Evolutionary conservation across 1,284 basidiomycete species (phyloP), one percentile per base, ranked within the genome.

Genomic region (Ustilago cynodontis): DNA sequence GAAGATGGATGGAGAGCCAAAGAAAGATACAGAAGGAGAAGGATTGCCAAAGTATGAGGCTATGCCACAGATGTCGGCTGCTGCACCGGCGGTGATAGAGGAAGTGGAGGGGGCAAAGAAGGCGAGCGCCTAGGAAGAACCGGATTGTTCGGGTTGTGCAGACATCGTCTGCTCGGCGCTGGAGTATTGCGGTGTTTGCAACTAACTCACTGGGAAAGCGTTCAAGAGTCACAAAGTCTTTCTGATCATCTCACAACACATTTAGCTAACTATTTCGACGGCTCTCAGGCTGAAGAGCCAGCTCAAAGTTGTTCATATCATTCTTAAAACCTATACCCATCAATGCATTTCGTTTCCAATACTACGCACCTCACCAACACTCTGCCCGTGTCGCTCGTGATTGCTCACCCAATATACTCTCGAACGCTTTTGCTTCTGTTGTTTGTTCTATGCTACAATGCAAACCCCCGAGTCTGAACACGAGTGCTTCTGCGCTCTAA

Each of bases 21-120:
- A 10, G 39, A 41, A 55, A 13, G 37, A 43, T 3, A n/a, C 2
- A 2, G 59, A 52, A 6, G 60, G 18, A 7, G 51, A 20, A 14
- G 11, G 20, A 11, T 41, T 63, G 29, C 74, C 74, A 13, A 65
- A 56, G 35, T 77, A 77, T n/a, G 47, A 37, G 3, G 61, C 74
- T 5, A 69, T 59, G 18, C 55, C 62, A 28, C 74, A 58, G 58
- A 77, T 77, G 74, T 53, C 55, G n/a, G 59, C 26, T n/a, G 35
- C 31, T n/a, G 35, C 50, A 2, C 35, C 57, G 6, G 60, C 28
- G 49, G 24, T 22, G 22, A 26, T 33, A 37, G 57, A 31, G 28
- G n/a, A 31, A n/a, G 35, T 13, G 14, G 35, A 37, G 35, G 35
- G 35, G 7, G 35, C 35, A 3, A 43, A 43, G n/a, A 43, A 43